Evolutionary conservation across 441 rosid genomes (phyloP).

Genomic region (Populus trichocarpa): DNA sequence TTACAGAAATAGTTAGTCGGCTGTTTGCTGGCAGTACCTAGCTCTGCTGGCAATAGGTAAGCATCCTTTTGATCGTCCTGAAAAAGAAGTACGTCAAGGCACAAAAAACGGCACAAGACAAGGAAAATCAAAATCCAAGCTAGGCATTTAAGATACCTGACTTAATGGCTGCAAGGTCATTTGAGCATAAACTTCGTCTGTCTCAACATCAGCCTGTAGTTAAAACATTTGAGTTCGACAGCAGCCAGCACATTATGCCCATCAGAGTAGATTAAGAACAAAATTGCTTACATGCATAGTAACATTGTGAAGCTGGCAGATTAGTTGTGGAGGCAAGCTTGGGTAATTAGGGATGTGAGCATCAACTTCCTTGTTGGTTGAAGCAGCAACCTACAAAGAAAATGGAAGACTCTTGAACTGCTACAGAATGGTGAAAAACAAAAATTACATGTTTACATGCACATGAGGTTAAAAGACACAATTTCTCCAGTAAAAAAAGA

Average conservation of each 20-base stretch:
- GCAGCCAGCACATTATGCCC: not conserved
- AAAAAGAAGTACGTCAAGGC: conserved; percentile 12
- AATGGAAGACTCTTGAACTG: not conserved
- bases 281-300: not conserved
- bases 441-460: not conserved
- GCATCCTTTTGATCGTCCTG: conserved; percentile 78
- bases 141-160: conserved; percentile 33
- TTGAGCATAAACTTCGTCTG: not conserved
- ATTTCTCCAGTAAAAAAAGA: not conserved
- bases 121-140: conserved; percentile 1
- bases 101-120: conserved; percentile 6
- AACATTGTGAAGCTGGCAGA: not conserved
- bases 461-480: not conserved
- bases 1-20: not conserved
- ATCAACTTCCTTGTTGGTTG: not conserved
- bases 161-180: conserved; percentile 79
- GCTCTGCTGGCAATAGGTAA: conserved; percentile 50
- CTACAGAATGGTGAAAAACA: not conserved
- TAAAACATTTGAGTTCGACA: conserved; percentile 17
- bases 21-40: conserved; percentile 40
- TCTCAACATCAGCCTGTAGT: conserved; percentile 6
- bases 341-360: not conserved
- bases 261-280: not conserved
- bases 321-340: not conserved
- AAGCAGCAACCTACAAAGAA: not conserved